Evolutionary conservation across 208 protist species (phyloP), one percentile per base, ranked within the genome.

Genomic region (Acanthamoeba castellanii): DNA sequence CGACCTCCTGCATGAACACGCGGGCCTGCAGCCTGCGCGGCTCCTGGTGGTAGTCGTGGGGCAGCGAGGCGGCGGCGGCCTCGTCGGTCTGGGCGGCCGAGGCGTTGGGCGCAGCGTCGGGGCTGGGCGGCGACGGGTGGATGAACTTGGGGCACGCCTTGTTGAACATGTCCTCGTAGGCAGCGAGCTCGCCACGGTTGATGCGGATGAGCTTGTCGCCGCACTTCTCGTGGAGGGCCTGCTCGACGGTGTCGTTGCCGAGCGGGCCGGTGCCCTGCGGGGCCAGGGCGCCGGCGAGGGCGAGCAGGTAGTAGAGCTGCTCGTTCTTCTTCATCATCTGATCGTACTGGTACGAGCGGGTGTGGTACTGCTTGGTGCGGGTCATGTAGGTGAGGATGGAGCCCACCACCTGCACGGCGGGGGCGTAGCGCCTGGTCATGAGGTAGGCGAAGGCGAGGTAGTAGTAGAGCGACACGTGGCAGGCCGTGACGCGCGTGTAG

Each of bases 401-500:
- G 13, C 70, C 72, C 27, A 98, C 96, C 13, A 95, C 81, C 61
- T 95, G 94, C 50, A 98, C 96, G 37, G 97, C 97, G 66, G 98
- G 97, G 52, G 95, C 87, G 96, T 98, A 98, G 64, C 97, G 96
- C 45, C 98, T 96, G 55, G 96, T 91, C 97, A 98, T 98, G 13
- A 99, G 20, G 96, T 98, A 98, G 55, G 95, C 88, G 91, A 97
- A 99, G 55, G 96, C 98, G 1, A 98, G 64, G 93, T 98, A 98
- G 96, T 99, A 98, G 94, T 97, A 98, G 55, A 97, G 59, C 14
- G 97, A 96, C 22, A 98, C 96, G 68, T 98, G 97, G 95, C 98
- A 99, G 18, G 97, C 95, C 25, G 96, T 96, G 7, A 98, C 98
- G 27, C 90, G 94, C 18, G 84, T 96, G 91, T 95, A 97, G 78